Evolutionary conservation across 164 flowering plant genomes (phyloP), one percentile per base, ranked within the genome.

Genomic region (Macadamia tetraphylla): DNA sequence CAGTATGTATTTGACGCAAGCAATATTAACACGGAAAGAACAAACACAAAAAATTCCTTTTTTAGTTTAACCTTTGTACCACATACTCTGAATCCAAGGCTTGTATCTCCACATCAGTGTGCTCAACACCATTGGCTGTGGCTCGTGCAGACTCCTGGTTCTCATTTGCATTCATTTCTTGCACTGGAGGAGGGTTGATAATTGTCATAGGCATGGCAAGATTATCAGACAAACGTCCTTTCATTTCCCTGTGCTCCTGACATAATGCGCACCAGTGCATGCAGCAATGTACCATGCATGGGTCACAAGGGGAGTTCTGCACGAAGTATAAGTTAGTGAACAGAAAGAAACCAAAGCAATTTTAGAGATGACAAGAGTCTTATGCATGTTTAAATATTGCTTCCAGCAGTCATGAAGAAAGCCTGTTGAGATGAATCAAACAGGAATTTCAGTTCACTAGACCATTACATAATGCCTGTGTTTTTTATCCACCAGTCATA

Each of bases 221-320:
- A 61, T 87, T 78, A 23, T 92, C 97, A 1, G 97, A 82, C 12
- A 92, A 85, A 43, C 85, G 96, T 3, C 83, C 82, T 76, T 87
- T 90, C 99, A 90, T 88, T 82, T 92, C 97, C 69, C 98, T 70
- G 84, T 94, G 97, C 80, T 94, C 97, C 78, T 94, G 99, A 76
- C 98, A 91, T 67, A 91, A 64, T 6, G 98, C 98, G 78, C 98
- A 91, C 89, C 90, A 87, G 77, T 91, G 97, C 88, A 89, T 44
- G 83, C 94, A 91, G 81, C 96, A 91, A 71, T 94, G 94, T 62
- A 89, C 95, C 84, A 87, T 8, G 77, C 97, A 92, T 17, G 97
- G 99, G 62, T 94, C 99, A 73, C 99, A 94, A 0, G 97, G 99
- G 0, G 97, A 88, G 75, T 94, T 86, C 99, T 94, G 92, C 73